Conservation (phyloP, 352 stramenopile species). For the Phytophthora citrophthora region DNA sequence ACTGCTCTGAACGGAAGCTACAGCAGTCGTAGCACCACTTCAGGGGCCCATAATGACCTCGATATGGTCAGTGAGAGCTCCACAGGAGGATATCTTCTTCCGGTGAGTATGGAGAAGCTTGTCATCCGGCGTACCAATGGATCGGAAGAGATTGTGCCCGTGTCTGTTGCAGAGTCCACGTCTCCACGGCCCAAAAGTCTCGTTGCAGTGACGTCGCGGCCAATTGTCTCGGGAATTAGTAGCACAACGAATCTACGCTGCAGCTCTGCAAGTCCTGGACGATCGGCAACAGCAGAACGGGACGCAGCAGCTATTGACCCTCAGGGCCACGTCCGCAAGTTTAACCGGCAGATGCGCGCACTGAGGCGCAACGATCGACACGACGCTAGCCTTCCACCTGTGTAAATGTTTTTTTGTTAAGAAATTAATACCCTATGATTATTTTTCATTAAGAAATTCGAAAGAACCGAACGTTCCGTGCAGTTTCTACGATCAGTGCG, state of each 20-base stretch:
- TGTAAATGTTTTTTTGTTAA: conserved; percentile 3
- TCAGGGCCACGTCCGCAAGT: conserved; percentile 63
- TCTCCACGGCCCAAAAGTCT: conserved; percentile 16
- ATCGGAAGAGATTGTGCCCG: conserved; percentile 30
- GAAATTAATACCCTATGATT: too few relatives aligned
- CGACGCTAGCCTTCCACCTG: conserved; percentile 43
- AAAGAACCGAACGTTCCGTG: conserved; percentile 25
- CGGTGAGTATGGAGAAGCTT: conserved; percentile 62
- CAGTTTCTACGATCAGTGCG: conserved; percentile 11
- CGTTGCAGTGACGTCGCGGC: conserved; percentile 2
- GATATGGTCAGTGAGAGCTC: not conserved
- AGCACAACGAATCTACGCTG: conserved; percentile 2
- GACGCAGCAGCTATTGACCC: conserved; percentile 37
- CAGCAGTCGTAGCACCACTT: conserved; percentile 26
- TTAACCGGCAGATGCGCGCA: conserved; percentile 75
- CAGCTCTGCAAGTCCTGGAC: conserved; percentile 1
- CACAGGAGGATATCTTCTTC: conserved; percentile 46
- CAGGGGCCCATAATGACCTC: conserved; percentile 3
- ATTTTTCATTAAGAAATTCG: too few relatives aligned
- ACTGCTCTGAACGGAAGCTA: conserved; percentile 7
- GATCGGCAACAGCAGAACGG: not conserved
- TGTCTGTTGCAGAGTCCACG: conserved; percentile 9
- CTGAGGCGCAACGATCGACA: conserved; percentile 64
- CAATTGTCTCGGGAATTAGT: conserved; percentile 7
- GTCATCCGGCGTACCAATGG: conserved; percentile 30